Conservation (phyloP, 768 basidiomycete species). For the Candolleomyces aberdarensis region DNA sequence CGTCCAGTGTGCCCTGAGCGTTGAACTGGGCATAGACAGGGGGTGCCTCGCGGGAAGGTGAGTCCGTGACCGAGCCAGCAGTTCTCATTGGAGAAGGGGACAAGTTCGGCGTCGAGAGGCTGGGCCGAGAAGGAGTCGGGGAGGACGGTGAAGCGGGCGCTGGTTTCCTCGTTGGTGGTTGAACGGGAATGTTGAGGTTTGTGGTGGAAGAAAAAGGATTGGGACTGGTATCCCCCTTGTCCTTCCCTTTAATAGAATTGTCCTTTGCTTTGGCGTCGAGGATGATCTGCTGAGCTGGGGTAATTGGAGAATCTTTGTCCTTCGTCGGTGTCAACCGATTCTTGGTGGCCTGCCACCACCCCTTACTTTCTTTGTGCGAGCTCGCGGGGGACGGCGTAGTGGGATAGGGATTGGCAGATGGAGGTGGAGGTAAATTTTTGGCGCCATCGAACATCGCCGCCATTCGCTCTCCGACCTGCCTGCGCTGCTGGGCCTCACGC, state of each 20-base stretch:
- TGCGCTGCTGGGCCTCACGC: constrained; percentile 66
- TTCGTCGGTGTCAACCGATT: constrained; percentile 77
- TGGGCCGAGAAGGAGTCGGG: constrained; percentile 59
- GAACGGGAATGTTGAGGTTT: constrained; percentile 49
- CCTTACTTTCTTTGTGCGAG: constrained; percentile 57
- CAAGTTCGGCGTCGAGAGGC: constrained; percentile 49
- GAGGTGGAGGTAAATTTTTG: constrained; percentile 53
- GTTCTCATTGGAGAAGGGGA: constrained; percentile 64
- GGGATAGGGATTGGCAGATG: constrained; percentile 55
- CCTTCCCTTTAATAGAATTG: too few relatives aligned
- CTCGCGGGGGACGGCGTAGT: constrained; percentile 67
- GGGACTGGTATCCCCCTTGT: constrained; percentile 35
- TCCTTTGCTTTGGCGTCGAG: constrained; percentile 66
- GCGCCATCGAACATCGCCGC: constrained; percentile 65
- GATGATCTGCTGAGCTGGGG: constrained; percentile 82
- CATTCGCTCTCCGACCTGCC: constrained; percentile 68
- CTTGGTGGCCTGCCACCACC: constrained; percentile 79
- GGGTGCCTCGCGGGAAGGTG: constrained; percentile 56
- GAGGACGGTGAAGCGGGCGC: constrained; percentile 56
- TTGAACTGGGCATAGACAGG: constrained; percentile 80
- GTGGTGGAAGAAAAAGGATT: constrained; percentile 41
- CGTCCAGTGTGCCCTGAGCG: constrained; percentile 66
- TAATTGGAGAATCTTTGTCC: constrained; percentile 59
- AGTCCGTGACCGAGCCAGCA: constrained; percentile 36
- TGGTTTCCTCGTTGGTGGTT: constrained; percentile 43